Base-by-base conservation (phyloP, 1,284 basidiomycete genomes). In the Caloboletus firmus region DNA sequence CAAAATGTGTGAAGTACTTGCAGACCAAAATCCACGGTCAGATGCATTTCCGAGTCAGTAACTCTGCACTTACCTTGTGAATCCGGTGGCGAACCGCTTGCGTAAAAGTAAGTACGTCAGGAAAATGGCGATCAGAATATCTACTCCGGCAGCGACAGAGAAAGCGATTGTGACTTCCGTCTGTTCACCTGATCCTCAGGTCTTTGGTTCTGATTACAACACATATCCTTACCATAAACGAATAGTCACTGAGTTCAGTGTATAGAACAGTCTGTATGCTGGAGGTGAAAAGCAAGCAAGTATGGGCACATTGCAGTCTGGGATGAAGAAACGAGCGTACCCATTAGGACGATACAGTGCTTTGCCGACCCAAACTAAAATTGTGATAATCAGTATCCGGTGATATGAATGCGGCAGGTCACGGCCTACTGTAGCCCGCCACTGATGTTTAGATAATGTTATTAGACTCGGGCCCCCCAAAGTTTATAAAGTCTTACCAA, bases 1-100 rank as follows among this genome's bases (percentile, higher is more conserved):
- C 20, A 62, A 39, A 5, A 54, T 17, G 13, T 51, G 32, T 6
- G 26, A 49, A 5, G 59, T 50, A 0, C 61, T 65, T 18, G 36
- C 0, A 10, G 5, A 10, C 12, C 8, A 32, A 11, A 5, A n/a
- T 18, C 4, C 22, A 13, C 13, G 10, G 26, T 37, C 17, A n/a
- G 20, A 42, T 24, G 20, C 9, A 31, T 24, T 24, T 24, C 31
- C 30, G n/a, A 42, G 11, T 15, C 2, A 12, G 3, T 5, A 20
- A 31, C 12, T 28, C 11, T 17, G 4, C 10, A 8, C 58, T 36
- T 35, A 62, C 60, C 24, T 40, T 12, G 22, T 0, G 12, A 24
- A 39, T 6, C 13, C 4, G 17, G 43, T 11, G 8, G n/a, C n/a
- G n/a, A n/a, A n/a, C 17, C 36, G 22, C 15, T n/a, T 42, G 45